phyloP scores from a whole-genome alignment of 164 flowering plant species.

The Amborella trichopoda region DNA sequence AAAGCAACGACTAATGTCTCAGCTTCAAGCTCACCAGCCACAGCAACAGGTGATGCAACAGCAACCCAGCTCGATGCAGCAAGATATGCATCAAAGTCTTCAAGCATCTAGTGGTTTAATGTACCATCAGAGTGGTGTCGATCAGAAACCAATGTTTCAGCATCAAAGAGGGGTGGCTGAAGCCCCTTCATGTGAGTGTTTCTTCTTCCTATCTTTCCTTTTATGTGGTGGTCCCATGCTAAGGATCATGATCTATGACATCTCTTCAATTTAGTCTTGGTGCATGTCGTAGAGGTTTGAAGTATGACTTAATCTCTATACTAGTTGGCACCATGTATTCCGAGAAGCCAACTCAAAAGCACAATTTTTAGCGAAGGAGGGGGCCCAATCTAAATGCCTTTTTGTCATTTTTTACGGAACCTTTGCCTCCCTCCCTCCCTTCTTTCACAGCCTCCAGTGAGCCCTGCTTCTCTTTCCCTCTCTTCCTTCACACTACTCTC shows the following conservation, averaged over 20 bases:
- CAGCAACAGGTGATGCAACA: slow-evolving; percentile 65
- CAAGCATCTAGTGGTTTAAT: slow-evolving; percentile 46
- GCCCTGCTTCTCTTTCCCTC: too few species aligned
- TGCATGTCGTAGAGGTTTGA: too few species aligned
- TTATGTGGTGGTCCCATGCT: background rate
- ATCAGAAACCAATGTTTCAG: slow-evolving; percentile 66
- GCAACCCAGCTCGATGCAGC: slow-evolving; percentile 46
- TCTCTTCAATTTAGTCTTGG: background rate
- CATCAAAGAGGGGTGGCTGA: slow-evolving; percentile 59
- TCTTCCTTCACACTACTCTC: too few species aligned
- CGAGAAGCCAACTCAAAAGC: too few species aligned
- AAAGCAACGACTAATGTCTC: slow-evolving; percentile 56
- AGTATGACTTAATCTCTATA: too few species aligned
- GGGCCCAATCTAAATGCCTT: too few species aligned
- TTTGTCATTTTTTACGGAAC: too few species aligned
- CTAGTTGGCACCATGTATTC: too few species aligned
- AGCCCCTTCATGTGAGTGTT: slow-evolving; percentile 57
- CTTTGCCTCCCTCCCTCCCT: too few species aligned
- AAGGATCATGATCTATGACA: background rate
- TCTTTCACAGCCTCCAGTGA: too few species aligned
- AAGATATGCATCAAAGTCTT: slow-evolving; percentile 63
- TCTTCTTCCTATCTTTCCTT: background rate
- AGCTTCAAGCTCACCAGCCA: slow-evolving; percentile 54
- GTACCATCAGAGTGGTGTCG: slow-evolving; percentile 42
- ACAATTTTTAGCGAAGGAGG: too few species aligned